Conservation (phyloP, 2,329 filamentous ascomycete genomes). For the Aspergillus sp. region DNA sequence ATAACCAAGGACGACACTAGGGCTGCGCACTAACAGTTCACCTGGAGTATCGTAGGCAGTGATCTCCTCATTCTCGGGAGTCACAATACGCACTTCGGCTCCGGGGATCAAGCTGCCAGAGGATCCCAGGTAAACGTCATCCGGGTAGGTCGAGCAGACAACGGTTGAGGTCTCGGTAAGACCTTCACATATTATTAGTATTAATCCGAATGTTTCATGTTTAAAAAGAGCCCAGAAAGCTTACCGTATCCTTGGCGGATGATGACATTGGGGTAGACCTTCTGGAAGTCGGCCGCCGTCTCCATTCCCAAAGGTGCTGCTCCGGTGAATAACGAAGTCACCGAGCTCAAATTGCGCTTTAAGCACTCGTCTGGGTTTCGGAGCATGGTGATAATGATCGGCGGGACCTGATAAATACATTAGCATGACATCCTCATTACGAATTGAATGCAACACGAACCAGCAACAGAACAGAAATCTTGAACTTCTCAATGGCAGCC, state of each 20-base stretch:
- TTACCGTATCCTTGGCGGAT: conserved; percentile 71
- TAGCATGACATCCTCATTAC: not conserved
- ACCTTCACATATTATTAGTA: conserved; percentile 44
- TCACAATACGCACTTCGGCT: conserved; percentile 65
- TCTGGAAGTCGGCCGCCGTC: conserved; percentile 63
- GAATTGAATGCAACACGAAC: conserved; percentile 41
- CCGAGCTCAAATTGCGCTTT: conserved; percentile 70
- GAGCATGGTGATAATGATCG: conserved; percentile 75
- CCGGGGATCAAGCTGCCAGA: conserved; percentile 70
- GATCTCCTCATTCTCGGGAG: conserved; percentile 68
- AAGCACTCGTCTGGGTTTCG: conserved; percentile 61
- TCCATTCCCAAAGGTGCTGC: conserved; percentile 76
- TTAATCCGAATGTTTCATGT: not conserved
- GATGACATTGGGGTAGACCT: conserved; percentile 62
- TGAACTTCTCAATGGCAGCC: conserved; percentile 64
- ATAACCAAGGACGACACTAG: conserved; percentile 78
- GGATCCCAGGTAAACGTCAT: conserved; percentile 70
- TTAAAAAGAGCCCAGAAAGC: conserved; percentile 3
- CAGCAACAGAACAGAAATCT: conserved; percentile 66
- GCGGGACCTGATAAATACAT: conserved; percentile 59
- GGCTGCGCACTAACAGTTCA: conserved; percentile 76
- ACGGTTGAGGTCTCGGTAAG: conserved; percentile 77
- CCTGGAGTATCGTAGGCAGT: conserved; percentile 71
- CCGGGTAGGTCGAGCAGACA: conserved; percentile 54
- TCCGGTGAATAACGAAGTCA: conserved; percentile 67